A percentile compares a stretch with the other conserved stretches of the same genome.
Evolutionary conservation across 192 early-diverging fungal species (phyloP).

Genomic region (Coemansia sp.): DNA sequence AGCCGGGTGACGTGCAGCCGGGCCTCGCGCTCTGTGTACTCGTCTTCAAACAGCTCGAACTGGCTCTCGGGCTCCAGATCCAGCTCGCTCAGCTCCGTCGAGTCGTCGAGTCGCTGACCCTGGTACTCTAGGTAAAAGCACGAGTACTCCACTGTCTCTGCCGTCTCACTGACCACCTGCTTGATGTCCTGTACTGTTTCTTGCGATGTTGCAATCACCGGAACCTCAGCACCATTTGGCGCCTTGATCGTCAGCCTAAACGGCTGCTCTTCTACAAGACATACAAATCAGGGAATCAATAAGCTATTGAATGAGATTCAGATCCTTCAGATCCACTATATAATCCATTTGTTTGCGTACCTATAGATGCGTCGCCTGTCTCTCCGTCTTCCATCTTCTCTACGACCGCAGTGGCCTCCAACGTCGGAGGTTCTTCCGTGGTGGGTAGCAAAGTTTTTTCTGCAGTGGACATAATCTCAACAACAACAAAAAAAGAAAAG

Average conservation of each 20-base stretch:
- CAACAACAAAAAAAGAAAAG: constrained; percentile 1
- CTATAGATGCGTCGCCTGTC: constrained; percentile 1
- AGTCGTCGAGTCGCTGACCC: constrained; percentile 73
- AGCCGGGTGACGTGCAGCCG: constrained; percentile 85
- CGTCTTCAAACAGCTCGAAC: constrained; percentile 68
- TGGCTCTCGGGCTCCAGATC: constrained; percentile 66
- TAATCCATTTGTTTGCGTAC: constrained; percentile 1
- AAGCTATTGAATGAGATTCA: not conserved
- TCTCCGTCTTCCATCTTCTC: not conserved
- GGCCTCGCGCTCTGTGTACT: constrained; percentile 90
- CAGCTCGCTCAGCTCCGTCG: constrained; percentile 65
- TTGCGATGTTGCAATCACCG: constrained; percentile 57
- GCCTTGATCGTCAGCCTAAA: constrained; percentile 44
- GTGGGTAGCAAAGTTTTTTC: constrained; percentile 13
- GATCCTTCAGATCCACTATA: not conserved
- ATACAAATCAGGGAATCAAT: not conserved
- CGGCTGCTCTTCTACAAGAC: constrained; percentile 36
- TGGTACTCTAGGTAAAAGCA: constrained; percentile 84
- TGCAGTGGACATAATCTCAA: constrained; percentile 25
- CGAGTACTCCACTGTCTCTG: constrained; percentile 81
- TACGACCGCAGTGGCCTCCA: not conserved
- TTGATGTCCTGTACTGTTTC: constrained; percentile 86
- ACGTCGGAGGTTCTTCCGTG: constrained; percentile 5
- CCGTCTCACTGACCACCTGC: constrained; percentile 81
- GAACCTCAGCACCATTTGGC: constrained; percentile 39